These are phyloP conservation scores for Spathaspora girioi DNA, from an alignment of 805 yeast genomes.

Conservation along the genomic window DNA sequence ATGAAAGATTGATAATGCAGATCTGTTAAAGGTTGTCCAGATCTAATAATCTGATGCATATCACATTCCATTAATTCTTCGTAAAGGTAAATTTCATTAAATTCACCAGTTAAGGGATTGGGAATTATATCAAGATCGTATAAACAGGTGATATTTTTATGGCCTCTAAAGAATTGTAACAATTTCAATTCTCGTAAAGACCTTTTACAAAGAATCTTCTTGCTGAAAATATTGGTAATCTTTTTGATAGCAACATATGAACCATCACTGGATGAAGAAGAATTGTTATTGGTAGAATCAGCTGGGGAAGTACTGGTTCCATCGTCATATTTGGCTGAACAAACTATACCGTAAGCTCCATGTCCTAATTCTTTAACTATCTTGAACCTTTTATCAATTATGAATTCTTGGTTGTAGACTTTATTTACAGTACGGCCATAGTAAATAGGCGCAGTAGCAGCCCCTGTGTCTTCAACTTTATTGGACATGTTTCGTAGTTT, in stretches of 20 bases:
- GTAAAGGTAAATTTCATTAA: constrained; percentile 88
- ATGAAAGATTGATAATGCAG: constrained; percentile 92
- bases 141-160: constrained; percentile 90
- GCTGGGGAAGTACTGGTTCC: constrained; percentile 39
- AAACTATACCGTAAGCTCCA: constrained; percentile 97
- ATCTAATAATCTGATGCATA: constrained; percentile 93
- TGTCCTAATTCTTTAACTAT: constrained; percentile 93
- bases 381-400: constrained; percentile 84
- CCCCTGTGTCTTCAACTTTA: background rate
- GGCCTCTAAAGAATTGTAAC: constrained; percentile 90
- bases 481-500: background rate
- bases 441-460: constrained; percentile 1
- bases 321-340: constrained; percentile 86
- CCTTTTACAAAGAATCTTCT: constrained; percentile 86
- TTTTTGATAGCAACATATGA: constrained; percentile 85
- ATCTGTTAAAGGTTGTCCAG: constrained; percentile 91
- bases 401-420: constrained; percentile 78
- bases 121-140: constrained; percentile 93
- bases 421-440: constrained; percentile 34
- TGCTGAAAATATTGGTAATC: constrained; percentile 89
- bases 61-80: constrained; percentile 99
- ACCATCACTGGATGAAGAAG: constrained; percentile 21
- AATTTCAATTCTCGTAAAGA: constrained; percentile 89
- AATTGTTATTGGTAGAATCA: background rate
- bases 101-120: constrained; percentile 52